Evolutionary conservation across 192 early-diverging fungal genomes (phyloP), one percentile per base, ranked within the genome.

Genomic region (Coemansia asiatica): DNA sequence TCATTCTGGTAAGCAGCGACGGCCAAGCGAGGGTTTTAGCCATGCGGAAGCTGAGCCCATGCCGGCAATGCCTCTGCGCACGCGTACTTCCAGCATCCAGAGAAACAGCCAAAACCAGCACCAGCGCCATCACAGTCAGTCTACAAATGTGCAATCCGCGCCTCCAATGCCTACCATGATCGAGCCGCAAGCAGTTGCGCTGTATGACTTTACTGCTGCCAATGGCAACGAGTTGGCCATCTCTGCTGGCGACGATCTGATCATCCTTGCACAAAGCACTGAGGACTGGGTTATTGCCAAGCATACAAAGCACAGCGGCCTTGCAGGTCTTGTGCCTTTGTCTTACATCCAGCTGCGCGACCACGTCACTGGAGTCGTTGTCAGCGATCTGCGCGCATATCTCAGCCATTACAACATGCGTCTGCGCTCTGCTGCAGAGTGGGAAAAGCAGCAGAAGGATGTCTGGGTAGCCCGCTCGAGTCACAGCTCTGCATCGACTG

Each of bases 281-380:
- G 82, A 81, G 12, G 91, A 92, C 73, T 92, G 91, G 91, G 85
- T 88, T 68, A 88, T 92, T 27, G 91, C 87, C 28, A 90, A 89
- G 72, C 88, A 87, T 26, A 85, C 87, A 35, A 76, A 75, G 33
- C 75, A 87, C 31, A 75, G 86, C 13, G 85, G 85, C 25, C 85
- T 84, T 1, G 87, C 91, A 38, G 91, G 90, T 15, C 74, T 92
- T 51, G 90, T 92, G 65, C 91, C 91, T 10, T 85, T 90, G 6
- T 83, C 86, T 28, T 92, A 88, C 86, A 80, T 92, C 23, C 85
- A 91, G 71, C 85, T 92, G 71, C 82, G 85, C 48, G 90, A 92
- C 76, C 83, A 84, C 65, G 64, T 74, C 10, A 87, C 90, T 6
- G 90, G 91, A 13, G 82, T 82, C 21, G 76, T 85, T 6, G 85